A percentile compares a stretch with the other conserved stretches of the same genome.
phyloP scores from a whole-genome alignment of 129 eudicot genomes.

The Deinandra increscens region DNA sequence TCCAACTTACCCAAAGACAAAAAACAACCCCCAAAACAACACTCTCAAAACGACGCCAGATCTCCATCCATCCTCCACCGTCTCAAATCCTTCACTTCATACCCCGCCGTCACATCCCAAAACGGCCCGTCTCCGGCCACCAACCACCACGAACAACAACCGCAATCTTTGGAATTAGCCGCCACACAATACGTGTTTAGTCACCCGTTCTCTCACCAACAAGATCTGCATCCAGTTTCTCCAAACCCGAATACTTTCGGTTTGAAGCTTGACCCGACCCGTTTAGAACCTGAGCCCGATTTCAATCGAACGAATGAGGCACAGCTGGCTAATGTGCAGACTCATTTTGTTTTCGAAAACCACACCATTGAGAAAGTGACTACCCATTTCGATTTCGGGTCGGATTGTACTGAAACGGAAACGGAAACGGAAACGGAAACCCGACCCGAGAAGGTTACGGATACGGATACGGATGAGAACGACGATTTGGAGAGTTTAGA shows the following conservation, averaged over 20 bases:
- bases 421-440: slow-evolving; percentile 23
- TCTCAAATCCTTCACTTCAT: slow-evolving; percentile 58
- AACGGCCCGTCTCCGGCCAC: slow-evolving; percentile 14
- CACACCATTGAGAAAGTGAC: no score
- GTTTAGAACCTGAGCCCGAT: background rate
- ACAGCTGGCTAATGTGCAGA: background rate
- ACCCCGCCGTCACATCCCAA: slow-evolving; percentile 40
- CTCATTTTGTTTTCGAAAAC: background rate
- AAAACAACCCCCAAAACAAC: slow-evolving; percentile 1
- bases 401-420: slow-evolving; percentile 12
- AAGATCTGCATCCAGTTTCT: slow-evolving; percentile 23
- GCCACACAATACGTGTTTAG: slow-evolving; percentile 39
- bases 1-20: slow-evolving; percentile 42
- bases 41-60: slow-evolving; percentile 25
- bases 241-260: background rate
- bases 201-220: slow-evolving; percentile 36
- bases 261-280: slow-evolving; percentile 20
- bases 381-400: background rate
- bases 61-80: slow-evolving; percentile 74
- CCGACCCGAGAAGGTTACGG: slow-evolving; percentile 13
- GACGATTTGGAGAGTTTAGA: slow-evolving; percentile 45
- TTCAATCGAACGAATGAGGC: slow-evolving; percentile 7
- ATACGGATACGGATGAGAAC: slow-evolving; percentile 8
- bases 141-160: slow-evolving; percentile 3
- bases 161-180: slow-evolving; percentile 22